Percentiles rank a stretch among this genome's conserved stretches.
Conservation (phyloP, 1,284 basidiomycete genomes). For the Trametes sp. region DNA sequence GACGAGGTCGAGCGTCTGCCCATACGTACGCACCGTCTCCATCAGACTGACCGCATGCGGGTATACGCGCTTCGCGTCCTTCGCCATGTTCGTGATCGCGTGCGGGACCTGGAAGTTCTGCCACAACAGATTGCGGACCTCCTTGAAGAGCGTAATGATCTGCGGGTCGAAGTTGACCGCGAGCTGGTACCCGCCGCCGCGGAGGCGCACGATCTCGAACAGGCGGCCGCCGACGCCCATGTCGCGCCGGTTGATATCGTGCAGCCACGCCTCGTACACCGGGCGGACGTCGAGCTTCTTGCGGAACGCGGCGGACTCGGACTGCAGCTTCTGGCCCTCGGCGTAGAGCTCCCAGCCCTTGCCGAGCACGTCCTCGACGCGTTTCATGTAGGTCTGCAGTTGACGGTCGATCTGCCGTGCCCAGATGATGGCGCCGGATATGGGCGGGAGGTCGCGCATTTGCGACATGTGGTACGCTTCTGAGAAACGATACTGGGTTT, state of each 20-base stretch:
- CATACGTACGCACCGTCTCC: slow-evolving; percentile 97
- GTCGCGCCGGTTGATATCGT: slow-evolving; percentile 92
- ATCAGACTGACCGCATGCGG: slow-evolving; percentile 98
- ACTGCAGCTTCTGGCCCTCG: slow-evolving; percentile 97
- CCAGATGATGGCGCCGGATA: slow-evolving; percentile 98
- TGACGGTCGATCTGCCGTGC: slow-evolving; percentile 98
- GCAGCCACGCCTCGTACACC: slow-evolving; percentile 96
- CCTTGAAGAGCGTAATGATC: slow-evolving; percentile 98
- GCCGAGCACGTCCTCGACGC: slow-evolving; percentile 98
- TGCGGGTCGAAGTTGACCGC: slow-evolving; percentile 98
- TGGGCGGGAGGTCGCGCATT: slow-evolving; percentile 96
- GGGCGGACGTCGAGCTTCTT: slow-evolving; percentile 95
- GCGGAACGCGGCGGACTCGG: slow-evolving; percentile 90
- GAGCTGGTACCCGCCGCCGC: slow-evolving; percentile 86
- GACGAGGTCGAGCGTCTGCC: slow-evolving; percentile 91
- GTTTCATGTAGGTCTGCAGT: slow-evolving; percentile 96
- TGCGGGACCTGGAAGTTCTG: slow-evolving; percentile 95
- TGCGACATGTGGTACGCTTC: slow-evolving; percentile 99
- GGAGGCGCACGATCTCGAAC: slow-evolving; percentile 91
- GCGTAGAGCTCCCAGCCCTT: slow-evolving; percentile 99
- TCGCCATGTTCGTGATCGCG: slow-evolving; percentile 94
- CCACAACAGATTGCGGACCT: slow-evolving; percentile 96
- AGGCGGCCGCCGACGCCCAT: slow-evolving; percentile 94
- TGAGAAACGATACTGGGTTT: slow-evolving; percentile 93
- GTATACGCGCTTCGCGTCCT: slow-evolving; percentile 97